Evolutionary conservation across 2,329 filamentous ascomycete genomes (phyloP).

Genomic region (Hymenoscyphus repandus): DNA sequence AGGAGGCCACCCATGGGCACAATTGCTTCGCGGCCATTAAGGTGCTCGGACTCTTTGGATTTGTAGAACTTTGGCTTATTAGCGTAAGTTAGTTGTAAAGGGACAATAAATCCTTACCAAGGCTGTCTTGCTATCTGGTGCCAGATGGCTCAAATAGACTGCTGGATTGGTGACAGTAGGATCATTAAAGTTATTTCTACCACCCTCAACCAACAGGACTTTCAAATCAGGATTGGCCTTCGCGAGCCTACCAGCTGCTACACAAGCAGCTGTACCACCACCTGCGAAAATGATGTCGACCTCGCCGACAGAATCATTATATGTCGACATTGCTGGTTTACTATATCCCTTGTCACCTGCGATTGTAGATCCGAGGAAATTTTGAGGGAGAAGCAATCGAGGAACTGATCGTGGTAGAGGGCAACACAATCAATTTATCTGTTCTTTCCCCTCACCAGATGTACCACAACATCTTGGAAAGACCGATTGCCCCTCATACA

Average conservation of each 20-base stretch:
- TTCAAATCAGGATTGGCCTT: constrained; percentile 44
- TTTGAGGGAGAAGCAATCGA: background rate
- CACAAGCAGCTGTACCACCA: constrained; percentile 44
- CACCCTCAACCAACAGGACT: constrained; percentile 49
- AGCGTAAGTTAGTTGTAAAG: background rate
- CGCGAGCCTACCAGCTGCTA: constrained; percentile 45
- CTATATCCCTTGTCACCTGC: background rate
- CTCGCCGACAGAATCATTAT: constrained; percentile 30
- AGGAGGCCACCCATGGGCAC: constrained; percentile 44
- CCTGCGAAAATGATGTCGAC: constrained; percentile 49
- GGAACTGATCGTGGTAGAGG: too few species aligned
- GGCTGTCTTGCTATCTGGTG: constrained; percentile 43
- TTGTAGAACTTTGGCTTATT: constrained; percentile 42
- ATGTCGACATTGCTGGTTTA: constrained; percentile 22
- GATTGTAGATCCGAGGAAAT: too few species aligned
- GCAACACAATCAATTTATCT: too few species aligned
- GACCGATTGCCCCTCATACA: too few species aligned
- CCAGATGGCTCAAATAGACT: constrained; percentile 43
- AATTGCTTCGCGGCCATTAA: constrained; percentile 40
- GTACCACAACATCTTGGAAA: too few species aligned
- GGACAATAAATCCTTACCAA: constrained; percentile 18
- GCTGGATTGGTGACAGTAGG: constrained; percentile 47
- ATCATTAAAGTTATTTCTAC: constrained; percentile 46
- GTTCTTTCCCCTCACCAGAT: too few species aligned
- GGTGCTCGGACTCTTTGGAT: constrained; percentile 38